Evolutionary conservation across 768 basidiomycete species (phyloP), one percentile per base, ranked within the genome.

Genomic region (Xerocomus spinulosus): DNA sequence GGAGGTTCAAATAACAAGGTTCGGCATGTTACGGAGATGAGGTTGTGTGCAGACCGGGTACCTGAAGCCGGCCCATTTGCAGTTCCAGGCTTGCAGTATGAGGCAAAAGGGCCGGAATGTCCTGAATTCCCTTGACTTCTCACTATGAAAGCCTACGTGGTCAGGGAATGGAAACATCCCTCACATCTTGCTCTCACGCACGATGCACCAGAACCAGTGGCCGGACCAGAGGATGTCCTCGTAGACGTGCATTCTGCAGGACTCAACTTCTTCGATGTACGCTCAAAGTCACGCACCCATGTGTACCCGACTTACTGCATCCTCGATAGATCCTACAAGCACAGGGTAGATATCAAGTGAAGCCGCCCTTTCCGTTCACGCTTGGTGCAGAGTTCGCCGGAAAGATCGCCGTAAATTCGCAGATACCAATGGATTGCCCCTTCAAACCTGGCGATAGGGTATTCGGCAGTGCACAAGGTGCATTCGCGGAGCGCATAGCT

Each of bases 301-400:
- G 21, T 21, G 2, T 23, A 29, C 17, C 17, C 1, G 12, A 39
- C 48, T 37, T 15, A 52, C 18, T n/a, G 3, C 44, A 17, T 53
- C 47, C 28, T 39, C 35, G 26, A 17, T 52, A 88, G 82, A 90
- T 92, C 53, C 70, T 95, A 23, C 91, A 93, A 70, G 73, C 82
- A 0, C 90, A 93, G 67, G 93, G 93, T 40, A 93, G 88, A 71
- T 87, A 95, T 63, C 93, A 95, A 60, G 66, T 68, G 45, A 85
- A 93, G 60, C 91, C 89, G 0, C 79, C 87, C 0, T 74, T 91
- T 32, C 94, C 94, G 0, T 96, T 94, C 68, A 75, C 82, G 6
- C 77, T 93, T 5, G 93, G 93, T 14, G 73, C 79, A 30, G 89
- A 99, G 66, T 88, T 97, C 58, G 80, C 92, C 3, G 95, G 95